phyloP scores from a whole-genome alignment of 129 eudicot species.

The Lactuca sativa region DNA sequence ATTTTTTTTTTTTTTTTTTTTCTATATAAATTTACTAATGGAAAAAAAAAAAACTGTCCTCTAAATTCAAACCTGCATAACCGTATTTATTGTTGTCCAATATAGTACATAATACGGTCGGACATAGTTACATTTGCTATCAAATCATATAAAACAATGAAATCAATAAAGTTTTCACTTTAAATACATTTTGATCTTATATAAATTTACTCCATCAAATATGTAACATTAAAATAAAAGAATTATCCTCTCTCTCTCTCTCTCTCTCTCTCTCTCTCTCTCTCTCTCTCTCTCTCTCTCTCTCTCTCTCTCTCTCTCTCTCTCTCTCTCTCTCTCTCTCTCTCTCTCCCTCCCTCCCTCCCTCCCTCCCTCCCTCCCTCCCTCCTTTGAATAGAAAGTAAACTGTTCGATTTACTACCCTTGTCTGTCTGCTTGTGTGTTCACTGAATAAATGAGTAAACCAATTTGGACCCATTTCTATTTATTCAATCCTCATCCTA shows the following conservation, averaged over 20 bases:
- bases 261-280: background rate
- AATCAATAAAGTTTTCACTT: background rate
- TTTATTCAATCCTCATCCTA: background rate
- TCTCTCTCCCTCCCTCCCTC: too few relatives aligned
- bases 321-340: background rate
- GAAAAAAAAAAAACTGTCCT: too few relatives aligned
- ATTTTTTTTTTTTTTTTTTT: too few relatives aligned
- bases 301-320: background rate
- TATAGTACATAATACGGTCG: too few relatives aligned
- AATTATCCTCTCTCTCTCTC: background rate
- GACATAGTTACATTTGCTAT: too few relatives aligned
- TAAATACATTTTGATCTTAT: background rate
- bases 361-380: background rate
- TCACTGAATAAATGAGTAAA: background rate
- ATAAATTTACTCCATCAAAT: background rate
- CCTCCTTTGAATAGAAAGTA: background rate
- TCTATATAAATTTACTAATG: too few relatives aligned
- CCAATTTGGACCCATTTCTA: background rate
- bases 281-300: background rate
- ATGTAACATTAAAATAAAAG: too few relatives aligned
- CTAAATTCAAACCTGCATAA: too few relatives aligned
- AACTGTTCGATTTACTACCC: constrained; percentile 15
- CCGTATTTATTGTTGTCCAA: too few relatives aligned
- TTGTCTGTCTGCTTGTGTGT: constrained; percentile 5
- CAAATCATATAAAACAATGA: background rate